Base-by-base conservation (phyloP, 208 protist species). In the Plasmodiophora brassicae region DNA sequence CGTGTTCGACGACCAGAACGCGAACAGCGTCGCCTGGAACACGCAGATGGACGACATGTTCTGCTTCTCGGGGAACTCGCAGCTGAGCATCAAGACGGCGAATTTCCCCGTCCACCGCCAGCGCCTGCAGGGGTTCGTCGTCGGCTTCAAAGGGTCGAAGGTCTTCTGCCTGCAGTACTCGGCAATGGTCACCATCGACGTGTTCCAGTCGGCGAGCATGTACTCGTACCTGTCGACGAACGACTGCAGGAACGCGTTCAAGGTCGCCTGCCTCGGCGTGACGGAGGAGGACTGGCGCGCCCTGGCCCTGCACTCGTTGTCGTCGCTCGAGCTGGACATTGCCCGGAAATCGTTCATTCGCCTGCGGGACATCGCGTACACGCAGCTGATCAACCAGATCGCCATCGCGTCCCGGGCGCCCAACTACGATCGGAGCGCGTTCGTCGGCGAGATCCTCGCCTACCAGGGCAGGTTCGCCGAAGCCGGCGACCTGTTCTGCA, bases 121-220 rank as follows among this genome's bases (percentile, higher is more conserved):
- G 91, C 94, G 93, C 57, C 91, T 97, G 43, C 93, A 95, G 35
- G 97, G 97, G 50, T 91, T 96, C 87, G 96, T 98, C 28, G 95
- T 98, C 22, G 96, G 96, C 72, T 98, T 98, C 92, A 96, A 96
- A 87, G 97, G 95, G 0, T 97, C 95, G 89, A 95, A 93, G 72
- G 92, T 98, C 43, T 98, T 97, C 89, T 97, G 96, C 88, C 91
- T 98, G 10, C 92, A 97, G 84, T 89, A 89, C 44, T 87, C 93
- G 39, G 88, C 89, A 45, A 95, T 98, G 92, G 92, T 95, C 78
- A 92, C 94, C 38, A 88, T 98, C 5, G 96, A 98, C 54, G 95
- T 98, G 14, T 96, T 96, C 20, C 96, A 98, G 90, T 93, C 95
- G 41, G 5, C 65, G 5, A 5, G 32, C 10, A 78, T 78, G 65